These are phyloP conservation scores for Eimeria necatrix DNA, from an alignment of 169 alveolate species.

Conservation along the genomic window DNA sequence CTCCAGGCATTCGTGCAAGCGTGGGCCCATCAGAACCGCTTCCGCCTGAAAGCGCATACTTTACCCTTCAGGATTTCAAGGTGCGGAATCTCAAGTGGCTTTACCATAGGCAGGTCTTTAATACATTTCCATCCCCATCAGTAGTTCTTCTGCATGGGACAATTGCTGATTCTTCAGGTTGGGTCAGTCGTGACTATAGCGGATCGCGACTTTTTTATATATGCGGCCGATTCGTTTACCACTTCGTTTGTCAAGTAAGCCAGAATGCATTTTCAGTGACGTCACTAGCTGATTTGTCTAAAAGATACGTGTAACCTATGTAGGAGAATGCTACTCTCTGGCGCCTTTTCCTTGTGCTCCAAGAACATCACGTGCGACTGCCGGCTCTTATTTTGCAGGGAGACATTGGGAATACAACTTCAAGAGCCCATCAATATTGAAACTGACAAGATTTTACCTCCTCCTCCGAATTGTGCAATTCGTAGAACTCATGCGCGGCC, in stretches of 20 bases:
- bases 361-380: neutral
- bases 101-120: too few species aligned
- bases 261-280: neutral
- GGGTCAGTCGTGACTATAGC: conserved; percentile 45
- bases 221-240: conserved; percentile 54
- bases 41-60: conserved; percentile 18
- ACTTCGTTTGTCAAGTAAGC: conserved; percentile 40
- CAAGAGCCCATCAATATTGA: conserved; percentile 56
- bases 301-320: neutral
- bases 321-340: too few species aligned
- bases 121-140: too few species aligned
- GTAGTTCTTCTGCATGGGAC: neutral
- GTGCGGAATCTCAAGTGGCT: neutral
- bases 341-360: too few species aligned
- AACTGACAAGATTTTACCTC: neutral
- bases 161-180: neutral
- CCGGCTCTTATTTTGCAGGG: neutral
- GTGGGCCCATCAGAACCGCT: conserved; percentile 45
- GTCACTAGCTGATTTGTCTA: neutral
- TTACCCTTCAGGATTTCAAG: conserved; percentile 21
- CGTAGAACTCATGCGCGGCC: neutral
- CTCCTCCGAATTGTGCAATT: neutral
- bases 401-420: neutral
- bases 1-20: conserved; percentile 11
- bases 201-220: conserved; percentile 67